Percentiles rank a stretch among this genome's conserved stretches.
These are phyloP conservation scores for Stephanodiscus triporus DNA, from an alignment of 108 stramenopile species.

Conservation along the genomic window DNA sequence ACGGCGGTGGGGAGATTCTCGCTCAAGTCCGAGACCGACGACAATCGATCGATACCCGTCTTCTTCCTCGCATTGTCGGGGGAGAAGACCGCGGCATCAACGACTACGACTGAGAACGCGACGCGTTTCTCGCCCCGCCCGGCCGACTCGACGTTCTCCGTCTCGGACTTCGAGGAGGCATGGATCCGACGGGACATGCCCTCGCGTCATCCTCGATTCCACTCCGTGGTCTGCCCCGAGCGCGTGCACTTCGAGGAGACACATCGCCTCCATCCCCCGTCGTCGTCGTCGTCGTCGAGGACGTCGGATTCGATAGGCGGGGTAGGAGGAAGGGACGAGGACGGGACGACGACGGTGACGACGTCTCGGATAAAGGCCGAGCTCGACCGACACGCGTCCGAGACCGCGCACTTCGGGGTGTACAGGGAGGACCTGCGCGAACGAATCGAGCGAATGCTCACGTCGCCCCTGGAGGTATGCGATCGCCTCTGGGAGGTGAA, in stretches of 20 bases:
- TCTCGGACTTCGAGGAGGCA: slow-evolving; percentile 58
- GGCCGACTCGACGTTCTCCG: slow-evolving; percentile 37
- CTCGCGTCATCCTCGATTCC: slow-evolving; percentile 70
- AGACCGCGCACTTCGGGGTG: slow-evolving; percentile 58
- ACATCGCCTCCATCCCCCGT: slow-evolving; percentile 30
- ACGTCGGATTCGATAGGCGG: too few relatives aligned
- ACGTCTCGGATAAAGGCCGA: slow-evolving; percentile 40
- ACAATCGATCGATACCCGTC: slow-evolving; percentile 73
- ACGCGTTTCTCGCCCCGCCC: too few relatives aligned
- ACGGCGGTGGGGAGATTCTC: slow-evolving; percentile 86
- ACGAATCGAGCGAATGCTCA: slow-evolving; percentile 63
- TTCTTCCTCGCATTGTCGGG: slow-evolving; percentile 75
- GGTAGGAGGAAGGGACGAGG: background rate
- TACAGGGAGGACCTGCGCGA: slow-evolving; percentile 68
- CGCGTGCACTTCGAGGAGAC: slow-evolving; percentile 54
- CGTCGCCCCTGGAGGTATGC: slow-evolving; percentile 60
- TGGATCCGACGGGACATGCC: slow-evolving; percentile 62
- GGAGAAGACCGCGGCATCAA: slow-evolving; percentile 23
- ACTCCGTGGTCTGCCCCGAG: slow-evolving; percentile 33
- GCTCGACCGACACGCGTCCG: slow-evolving; percentile 53
- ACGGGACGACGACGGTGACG: slow-evolving; percentile 10
- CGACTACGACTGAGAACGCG: background rate
- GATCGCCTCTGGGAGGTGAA: slow-evolving; percentile 60
- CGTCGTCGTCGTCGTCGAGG: too few relatives aligned
- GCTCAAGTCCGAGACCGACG: slow-evolving; percentile 61